Conservation (phyloP, 768 basidiomycete species). For the Podaxis sp. region DNA sequence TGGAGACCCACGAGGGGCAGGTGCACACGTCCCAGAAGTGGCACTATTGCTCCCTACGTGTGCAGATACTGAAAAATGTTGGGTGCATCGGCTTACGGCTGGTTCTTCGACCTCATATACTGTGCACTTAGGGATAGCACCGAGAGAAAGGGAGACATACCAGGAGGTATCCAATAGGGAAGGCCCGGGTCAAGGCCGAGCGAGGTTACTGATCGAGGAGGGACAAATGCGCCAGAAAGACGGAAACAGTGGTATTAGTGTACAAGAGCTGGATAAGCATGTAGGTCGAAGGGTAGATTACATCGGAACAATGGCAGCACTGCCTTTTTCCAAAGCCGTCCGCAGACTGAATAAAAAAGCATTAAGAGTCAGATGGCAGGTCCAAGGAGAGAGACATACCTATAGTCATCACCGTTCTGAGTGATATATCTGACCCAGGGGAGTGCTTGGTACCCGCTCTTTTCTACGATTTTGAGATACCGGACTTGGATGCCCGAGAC, state of each 20-base stretch:
- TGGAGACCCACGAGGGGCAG: no score
- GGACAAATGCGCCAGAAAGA: no score
- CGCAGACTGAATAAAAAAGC: slow-evolving; percentile 46
- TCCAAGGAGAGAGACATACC: slow-evolving; percentile 41
- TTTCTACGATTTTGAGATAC: slow-evolving; percentile 98
- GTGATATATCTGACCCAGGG: slow-evolving; percentile 97
- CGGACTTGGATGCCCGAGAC: slow-evolving; percentile 97
- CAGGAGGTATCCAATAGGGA: no score
- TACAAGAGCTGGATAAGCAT: neutral
- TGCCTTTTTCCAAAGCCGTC: slow-evolving; percentile 68
- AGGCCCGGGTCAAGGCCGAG: no score
- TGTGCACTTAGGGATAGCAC: no score
- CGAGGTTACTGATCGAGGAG: no score
- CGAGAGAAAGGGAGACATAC: no score
- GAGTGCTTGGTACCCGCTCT: slow-evolving; percentile 94
- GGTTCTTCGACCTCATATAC: no score
- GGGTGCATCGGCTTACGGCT: no score
- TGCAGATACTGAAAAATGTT: no score
- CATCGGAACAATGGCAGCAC: slow-evolving; percentile 17
- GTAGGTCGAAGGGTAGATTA: neutral
- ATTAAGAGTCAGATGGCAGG: neutral
- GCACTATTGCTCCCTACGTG: no score
- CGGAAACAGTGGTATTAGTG: neutral
- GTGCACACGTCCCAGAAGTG: no score
- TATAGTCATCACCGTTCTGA: slow-evolving; percentile 92